Percentiles rank a stretch among this genome's conserved stretches.
Evolutionary conservation across 768 basidiomycete species (phyloP).

Genomic region (Saitozyma podzolica): DNA sequence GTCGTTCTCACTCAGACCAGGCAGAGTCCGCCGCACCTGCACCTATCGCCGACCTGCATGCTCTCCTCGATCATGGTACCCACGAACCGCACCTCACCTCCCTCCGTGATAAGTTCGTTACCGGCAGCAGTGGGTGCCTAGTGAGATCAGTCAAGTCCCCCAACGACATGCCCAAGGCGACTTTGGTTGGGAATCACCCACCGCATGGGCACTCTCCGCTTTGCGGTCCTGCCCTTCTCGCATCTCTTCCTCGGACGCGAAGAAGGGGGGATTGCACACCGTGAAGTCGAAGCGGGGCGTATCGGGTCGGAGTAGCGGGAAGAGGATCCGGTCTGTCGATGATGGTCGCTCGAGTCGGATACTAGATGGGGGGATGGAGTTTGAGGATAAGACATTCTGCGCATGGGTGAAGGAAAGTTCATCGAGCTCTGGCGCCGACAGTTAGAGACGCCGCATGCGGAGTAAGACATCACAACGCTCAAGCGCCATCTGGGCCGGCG

Average conservation of each 20-base stretch:
- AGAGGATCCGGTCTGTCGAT: conserved; percentile 6
- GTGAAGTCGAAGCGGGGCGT: conserved; percentile 63
- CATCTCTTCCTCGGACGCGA: conserved; percentile 72
- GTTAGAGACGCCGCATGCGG: background rate
- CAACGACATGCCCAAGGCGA: too few relatives aligned
- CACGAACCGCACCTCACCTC: conserved; percentile 83
- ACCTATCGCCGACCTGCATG: conserved; percentile 56
- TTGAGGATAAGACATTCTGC: conserved; percentile 60
- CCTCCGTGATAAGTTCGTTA: conserved; percentile 83
- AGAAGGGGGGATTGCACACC: conserved; percentile 98
- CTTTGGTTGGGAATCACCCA: conserved; percentile 52
- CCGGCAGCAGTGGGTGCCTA: conserved; percentile 84
- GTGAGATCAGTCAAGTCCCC: background rate
- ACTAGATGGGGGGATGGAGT: conserved; percentile 58
- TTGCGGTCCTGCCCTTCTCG: conserved; percentile 63
- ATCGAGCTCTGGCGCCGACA: conserved; percentile 67
- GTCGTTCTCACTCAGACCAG: background rate
- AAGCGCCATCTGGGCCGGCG: background rate
- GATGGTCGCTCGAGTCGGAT: conserved; percentile 55
- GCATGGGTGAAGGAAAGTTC: conserved; percentile 63
- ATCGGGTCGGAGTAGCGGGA: conserved; percentile 4
- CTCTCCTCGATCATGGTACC: conserved; percentile 75
- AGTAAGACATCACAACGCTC: background rate
- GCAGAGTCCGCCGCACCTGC: conserved; percentile 58
- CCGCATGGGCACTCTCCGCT: conserved; percentile 67